Evolutionary conservation across 1,139 yeast species (phyloP).

Genomic region (Saccharomyces hybrid): DNA sequence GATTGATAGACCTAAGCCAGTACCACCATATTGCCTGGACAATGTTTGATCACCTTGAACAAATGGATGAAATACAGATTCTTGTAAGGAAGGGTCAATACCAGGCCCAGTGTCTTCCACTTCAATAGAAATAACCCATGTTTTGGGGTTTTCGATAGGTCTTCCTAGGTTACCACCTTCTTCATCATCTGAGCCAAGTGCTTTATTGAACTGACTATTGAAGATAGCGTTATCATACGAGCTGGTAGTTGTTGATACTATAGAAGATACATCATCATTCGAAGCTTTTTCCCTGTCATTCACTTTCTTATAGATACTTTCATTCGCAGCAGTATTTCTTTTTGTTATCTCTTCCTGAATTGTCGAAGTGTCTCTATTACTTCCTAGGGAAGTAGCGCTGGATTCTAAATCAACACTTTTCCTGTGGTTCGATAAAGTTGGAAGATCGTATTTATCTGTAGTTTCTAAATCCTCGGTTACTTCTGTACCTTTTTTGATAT

Average conservation of each 20-base stretch:
- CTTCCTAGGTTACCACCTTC: constrained; percentile 17
- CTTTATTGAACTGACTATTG: constrained; percentile 41
- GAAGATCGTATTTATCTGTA: background rate
- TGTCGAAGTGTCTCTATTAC: constrained; percentile 7
- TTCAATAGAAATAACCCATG: constrained; percentile 46
- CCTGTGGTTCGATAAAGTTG: background rate
- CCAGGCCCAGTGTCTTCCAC: constrained; percentile 93
- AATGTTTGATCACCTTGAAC: constrained; percentile 95
- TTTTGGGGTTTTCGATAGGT: constrained; percentile 16
- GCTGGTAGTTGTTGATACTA: constrained; percentile 42
- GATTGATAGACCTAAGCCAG: constrained; percentile 89
- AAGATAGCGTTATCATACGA: constrained; percentile 50
- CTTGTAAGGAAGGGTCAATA: constrained; percentile 68
- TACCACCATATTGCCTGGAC: constrained; percentile 88
- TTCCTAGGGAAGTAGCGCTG: background rate
- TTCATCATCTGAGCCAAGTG: constrained; percentile 17
- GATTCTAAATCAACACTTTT: background rate
- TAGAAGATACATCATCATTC: constrained; percentile 24
- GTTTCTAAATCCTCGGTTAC: background rate
- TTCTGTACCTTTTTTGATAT: constrained; percentile 27
- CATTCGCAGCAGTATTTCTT: constrained; percentile 7
- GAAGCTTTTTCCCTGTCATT: background rate
- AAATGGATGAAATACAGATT: constrained; percentile 88
- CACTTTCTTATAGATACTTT: background rate
- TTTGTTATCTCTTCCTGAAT: constrained; percentile 11